These are phyloP conservation scores for Fusarium buharicum DNA, from an alignment of 2,329 filamentous ascomycete species.

Conservation along the genomic window DNA sequence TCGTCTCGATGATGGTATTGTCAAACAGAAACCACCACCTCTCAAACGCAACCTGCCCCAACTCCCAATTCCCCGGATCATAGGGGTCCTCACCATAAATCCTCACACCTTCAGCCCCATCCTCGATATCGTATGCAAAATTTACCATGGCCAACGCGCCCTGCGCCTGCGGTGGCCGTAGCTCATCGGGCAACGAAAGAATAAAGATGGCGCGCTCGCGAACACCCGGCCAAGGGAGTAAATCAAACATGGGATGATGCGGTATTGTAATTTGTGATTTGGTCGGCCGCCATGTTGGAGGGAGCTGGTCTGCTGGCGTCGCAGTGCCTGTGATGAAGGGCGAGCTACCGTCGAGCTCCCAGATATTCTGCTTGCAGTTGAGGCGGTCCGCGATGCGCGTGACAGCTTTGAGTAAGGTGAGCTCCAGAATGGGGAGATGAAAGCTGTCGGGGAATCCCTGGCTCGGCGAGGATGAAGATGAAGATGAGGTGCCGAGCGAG, in stretches of 20 bases:
- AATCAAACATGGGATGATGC: slow-evolving; percentile 67
- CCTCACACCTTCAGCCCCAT: slow-evolving; percentile 61
- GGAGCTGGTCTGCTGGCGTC: slow-evolving; percentile 53
- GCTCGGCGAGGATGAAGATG: slow-evolving; percentile 34
- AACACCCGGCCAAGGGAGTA: slow-evolving; percentile 67
- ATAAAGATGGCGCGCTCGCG: slow-evolving; percentile 64
- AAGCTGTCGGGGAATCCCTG: slow-evolving; percentile 58
- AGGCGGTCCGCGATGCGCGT: slow-evolving; percentile 60
- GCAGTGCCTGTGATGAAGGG: slow-evolving; percentile 55
- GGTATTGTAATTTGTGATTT: slow-evolving; percentile 59
- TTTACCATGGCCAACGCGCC: slow-evolving; percentile 60
- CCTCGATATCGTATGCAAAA: slow-evolving; percentile 67
- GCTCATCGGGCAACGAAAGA: slow-evolving; percentile 59
- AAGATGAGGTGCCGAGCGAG: slow-evolving; percentile 25
- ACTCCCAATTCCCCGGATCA: slow-evolving; percentile 63
- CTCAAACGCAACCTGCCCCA: slow-evolving; percentile 67
- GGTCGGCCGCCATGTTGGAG: slow-evolving; percentile 62
- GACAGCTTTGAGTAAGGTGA: slow-evolving; percentile 60
- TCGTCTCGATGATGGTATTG: slow-evolving; percentile 60
- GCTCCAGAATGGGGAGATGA: slow-evolving; percentile 58
- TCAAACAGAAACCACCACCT: slow-evolving; percentile 72
- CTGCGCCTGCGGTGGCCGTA: slow-evolving; percentile 59
- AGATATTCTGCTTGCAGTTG: slow-evolving; percentile 55
- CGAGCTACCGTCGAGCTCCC: slow-evolving; percentile 59
- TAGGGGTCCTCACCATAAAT: slow-evolving; percentile 63